These are phyloP conservation scores for Melocanna baccifera DNA, from an alignment of 176 grass and related monocot genomes.

Conservation along the genomic window DNA sequence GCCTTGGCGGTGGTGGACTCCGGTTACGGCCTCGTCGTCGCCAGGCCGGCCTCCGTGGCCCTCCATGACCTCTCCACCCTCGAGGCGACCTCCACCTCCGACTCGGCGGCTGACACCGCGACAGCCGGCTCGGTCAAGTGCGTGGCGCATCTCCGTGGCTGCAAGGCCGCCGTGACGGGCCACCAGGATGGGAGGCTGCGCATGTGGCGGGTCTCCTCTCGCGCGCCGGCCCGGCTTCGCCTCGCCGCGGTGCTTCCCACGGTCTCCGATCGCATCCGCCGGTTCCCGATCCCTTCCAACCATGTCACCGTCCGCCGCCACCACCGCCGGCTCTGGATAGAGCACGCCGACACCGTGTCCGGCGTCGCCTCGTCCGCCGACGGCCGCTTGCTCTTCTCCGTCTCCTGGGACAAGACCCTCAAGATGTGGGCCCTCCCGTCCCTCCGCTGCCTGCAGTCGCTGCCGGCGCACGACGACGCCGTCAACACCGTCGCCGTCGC, in stretches of 20 bases:
- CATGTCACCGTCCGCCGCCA: slow-evolving; percentile 68
- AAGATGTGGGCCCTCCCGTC: slow-evolving; percentile 79
- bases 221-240: slow-evolving; percentile 27
- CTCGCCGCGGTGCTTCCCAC: slow-evolving; percentile 71
- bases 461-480: slow-evolving; percentile 79
- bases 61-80: slow-evolving; percentile 42
- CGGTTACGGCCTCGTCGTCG: slow-evolving; percentile 25
- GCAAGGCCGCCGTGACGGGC: slow-evolving; percentile 39
- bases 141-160: slow-evolving; percentile 39
- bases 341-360: slow-evolving; percentile 70
- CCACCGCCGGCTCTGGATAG: slow-evolving; percentile 71
- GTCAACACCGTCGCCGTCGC: slow-evolving; percentile 74
- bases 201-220: slow-evolving; percentile 50
- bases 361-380: slow-evolving; percentile 43
- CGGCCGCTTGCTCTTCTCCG: slow-evolving; percentile 69
- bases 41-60: slow-evolving; percentile 31
- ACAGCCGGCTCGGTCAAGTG: slow-evolving; percentile 65
- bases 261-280: slow-evolving; percentile 59
- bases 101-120: not conserved
- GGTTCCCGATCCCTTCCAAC: slow-evolving; percentile 77
- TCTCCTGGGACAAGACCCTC: slow-evolving; percentile 90
- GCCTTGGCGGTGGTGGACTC: slow-evolving; percentile 14
- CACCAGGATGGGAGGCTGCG: slow-evolving; percentile 83
- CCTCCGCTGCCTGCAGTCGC: slow-evolving; percentile 73
- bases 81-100: slow-evolving; percentile 34